phyloP scores from a whole-genome alignment of 108 stramenopile genomes.

The Chaetoceros tenuissimus region DNA sequence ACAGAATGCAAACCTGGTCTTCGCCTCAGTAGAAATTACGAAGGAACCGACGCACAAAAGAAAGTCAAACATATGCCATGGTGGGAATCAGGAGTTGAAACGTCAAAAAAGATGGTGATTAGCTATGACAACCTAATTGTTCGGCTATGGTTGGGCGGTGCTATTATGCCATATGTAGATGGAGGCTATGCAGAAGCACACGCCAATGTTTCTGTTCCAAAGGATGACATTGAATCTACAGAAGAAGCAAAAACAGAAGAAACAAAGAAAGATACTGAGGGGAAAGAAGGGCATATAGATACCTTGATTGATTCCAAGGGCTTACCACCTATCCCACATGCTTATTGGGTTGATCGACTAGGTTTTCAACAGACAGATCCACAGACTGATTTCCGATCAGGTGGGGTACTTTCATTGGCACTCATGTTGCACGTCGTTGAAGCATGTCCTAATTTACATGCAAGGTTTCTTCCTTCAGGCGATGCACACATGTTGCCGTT shows the following conservation, averaged over 20 bases:
- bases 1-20: conserved; percentile 77
- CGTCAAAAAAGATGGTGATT: conserved; percentile 68
- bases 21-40: conserved; percentile 51
- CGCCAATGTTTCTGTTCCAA: neutral
- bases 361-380: conserved; percentile 86
- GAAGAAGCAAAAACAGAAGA: neutral
- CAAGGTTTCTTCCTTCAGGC: conserved; percentile 32
- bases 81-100: conserved; percentile 76
- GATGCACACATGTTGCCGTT: conserved; percentile 75
- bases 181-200: conserved; percentile 15
- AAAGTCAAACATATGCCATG: conserved; percentile 85
- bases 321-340: conserved; percentile 72
- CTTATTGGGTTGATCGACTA: conserved; percentile 62
- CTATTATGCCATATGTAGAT: conserved; percentile 47
- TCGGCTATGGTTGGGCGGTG: conserved; percentile 71
- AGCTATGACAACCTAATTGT: conserved; percentile 74
- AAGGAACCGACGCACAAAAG: conserved; percentile 67
- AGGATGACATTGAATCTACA: neutral
- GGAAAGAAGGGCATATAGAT: conserved; percentile 17
- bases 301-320: conserved; percentile 55
- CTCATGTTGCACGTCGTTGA: conserved; percentile 70
- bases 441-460: conserved; percentile 27
- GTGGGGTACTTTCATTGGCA: conserved; percentile 71
- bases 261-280: neutral
- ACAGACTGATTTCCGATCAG: conserved; percentile 83